Evolutionary conservation across 2,329 filamentous ascomycete species (phyloP).

Genomic region (Fusarium hainanense): DNA sequence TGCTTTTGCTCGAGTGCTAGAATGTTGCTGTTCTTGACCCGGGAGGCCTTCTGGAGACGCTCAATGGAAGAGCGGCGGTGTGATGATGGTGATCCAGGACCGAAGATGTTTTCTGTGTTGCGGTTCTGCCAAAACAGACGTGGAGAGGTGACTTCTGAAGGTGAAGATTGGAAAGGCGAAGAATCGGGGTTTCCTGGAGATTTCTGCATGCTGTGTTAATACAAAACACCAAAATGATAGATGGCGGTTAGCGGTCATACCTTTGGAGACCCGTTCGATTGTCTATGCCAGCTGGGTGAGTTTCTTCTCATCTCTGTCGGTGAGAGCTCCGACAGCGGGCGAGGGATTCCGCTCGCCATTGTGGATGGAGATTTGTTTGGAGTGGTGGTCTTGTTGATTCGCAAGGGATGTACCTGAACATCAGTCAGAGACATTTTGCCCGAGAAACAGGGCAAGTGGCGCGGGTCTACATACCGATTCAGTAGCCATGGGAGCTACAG

Average conservation of each 20-base stretch:
- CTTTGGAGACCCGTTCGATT: conserved; percentile 63
- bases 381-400: conserved; percentile 76
- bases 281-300: conserved; percentile 91
- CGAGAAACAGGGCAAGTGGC: conserved; percentile 28
- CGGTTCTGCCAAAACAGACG: conserved; percentile 91
- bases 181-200: conserved; percentile 76
- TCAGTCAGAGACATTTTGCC: conserved; percentile 41
- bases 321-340: conserved; percentile 89
- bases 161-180: conserved; percentile 87
- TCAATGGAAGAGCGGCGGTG: conserved; percentile 91
- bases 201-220: conserved; percentile 64
- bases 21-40: conserved; percentile 98
- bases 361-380: conserved; percentile 71
- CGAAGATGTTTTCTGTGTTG: conserved; percentile 78
- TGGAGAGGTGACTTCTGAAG: conserved; percentile 78
- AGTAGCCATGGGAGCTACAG: conserved; percentile 50
- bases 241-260: conserved; percentile 42
- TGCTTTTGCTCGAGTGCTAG: conserved; percentile 91
- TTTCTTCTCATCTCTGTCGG: conserved; percentile 88
- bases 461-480: conserved; percentile 52
- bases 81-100: conserved; percentile 73
- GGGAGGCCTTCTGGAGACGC: conserved; percentile 91
- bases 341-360: conserved; percentile 69
- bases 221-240: conserved; percentile 28
- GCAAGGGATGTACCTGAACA: conserved; percentile 77